Percentiles rank a stretch among this genome's conserved stretches.
phyloP scores from a whole-genome alignment of 2,329 filamentous ascomycete genomes.

The Penicillium sclerotigenum region DNA sequence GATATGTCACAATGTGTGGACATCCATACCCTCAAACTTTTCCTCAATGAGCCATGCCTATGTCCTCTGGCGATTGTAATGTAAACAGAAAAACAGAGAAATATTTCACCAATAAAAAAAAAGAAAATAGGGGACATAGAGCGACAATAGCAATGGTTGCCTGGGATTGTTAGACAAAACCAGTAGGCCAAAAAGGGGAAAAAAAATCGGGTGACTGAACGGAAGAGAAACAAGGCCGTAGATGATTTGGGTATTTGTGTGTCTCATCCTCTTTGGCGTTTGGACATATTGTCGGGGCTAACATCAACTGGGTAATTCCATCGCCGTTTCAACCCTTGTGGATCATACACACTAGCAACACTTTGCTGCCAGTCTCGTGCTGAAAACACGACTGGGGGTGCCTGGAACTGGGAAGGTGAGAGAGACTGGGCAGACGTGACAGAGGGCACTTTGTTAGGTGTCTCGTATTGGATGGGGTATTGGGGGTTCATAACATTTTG shows the following conservation, averaged over 20 bases:
- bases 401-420: constrained; percentile 33
- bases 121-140: not conserved
- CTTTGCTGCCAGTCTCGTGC: constrained; percentile 49
- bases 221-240: not conserved
- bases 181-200: not conserved
- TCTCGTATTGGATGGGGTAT: constrained; percentile 37
- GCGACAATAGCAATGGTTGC: not conserved
- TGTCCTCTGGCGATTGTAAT: not conserved
- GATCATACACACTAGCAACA: constrained; percentile 48
- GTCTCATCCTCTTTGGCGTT: constrained; percentile 34
- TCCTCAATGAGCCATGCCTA: not conserved
- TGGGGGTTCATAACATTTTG: constrained; percentile 28
- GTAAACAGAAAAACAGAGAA: not conserved
- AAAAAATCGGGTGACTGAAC: not conserved
- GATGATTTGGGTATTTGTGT: not conserved
- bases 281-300: constrained; percentile 27
- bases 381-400: constrained; percentile 40
- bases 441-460: constrained; percentile 29
- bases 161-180: not conserved
- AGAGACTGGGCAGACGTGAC: constrained; percentile 32
- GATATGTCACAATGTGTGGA: not conserved
- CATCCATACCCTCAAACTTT: not conserved
- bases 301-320: constrained; percentile 43
- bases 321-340: constrained; percentile 44
- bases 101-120: not conserved